Base-by-base conservation (phyloP, 371 early-diverging fungal species). In the Apophysomyces variabilis region DNA sequence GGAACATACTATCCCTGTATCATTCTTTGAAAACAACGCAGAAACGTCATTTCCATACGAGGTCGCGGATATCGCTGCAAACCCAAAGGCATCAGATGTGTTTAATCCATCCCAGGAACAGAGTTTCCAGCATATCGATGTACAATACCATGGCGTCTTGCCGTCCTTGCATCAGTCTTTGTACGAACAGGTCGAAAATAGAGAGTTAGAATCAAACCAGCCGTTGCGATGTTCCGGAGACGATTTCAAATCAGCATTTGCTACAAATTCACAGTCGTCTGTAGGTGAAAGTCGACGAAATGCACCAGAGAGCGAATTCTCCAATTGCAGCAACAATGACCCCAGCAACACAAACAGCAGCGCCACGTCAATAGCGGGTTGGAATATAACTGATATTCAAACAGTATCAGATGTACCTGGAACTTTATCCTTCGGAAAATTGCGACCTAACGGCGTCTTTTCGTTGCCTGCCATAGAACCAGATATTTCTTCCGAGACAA, bases 21-120 rank as follows among this genome's bases (percentile, higher is more conserved):
- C 67, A 16, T 47, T 63, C 3, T 38, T 46, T 12, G 46, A 63
- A 67, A 57, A 32, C 18, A 47, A 16, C 7, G 11, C 13, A n/a
- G 47, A 47, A 1, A n/a, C 16, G 1, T 2, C n/a, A n/a, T 7
- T 18, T 47, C 21, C 7, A n/a, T 47, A 47, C 47, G 18, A 21
- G 5, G 9, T 8, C 21, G 7, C 21, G 3, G 54, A 21, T 7
- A n/a, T 50, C 9, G 35, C 9, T 50, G 13, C 41, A 41, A 41
- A 41, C 41, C 8, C 41, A 41, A 41, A 41, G 41, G 3, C 13
- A 41, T 41, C 41, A 41, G 41, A 41, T 11, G 1, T 11, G 41
- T 11, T 11, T 5, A 41, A 13, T 41, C 16, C 21, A 50, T 50
- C 9, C 54, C 16, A 21, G 9, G 54, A 32, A 5, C 21, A 16